Evolutionary conservation across 352 stramenopile species (phyloP), one percentile per base, ranked within the genome.

Genomic region (Globisporangium barbulae): DNA sequence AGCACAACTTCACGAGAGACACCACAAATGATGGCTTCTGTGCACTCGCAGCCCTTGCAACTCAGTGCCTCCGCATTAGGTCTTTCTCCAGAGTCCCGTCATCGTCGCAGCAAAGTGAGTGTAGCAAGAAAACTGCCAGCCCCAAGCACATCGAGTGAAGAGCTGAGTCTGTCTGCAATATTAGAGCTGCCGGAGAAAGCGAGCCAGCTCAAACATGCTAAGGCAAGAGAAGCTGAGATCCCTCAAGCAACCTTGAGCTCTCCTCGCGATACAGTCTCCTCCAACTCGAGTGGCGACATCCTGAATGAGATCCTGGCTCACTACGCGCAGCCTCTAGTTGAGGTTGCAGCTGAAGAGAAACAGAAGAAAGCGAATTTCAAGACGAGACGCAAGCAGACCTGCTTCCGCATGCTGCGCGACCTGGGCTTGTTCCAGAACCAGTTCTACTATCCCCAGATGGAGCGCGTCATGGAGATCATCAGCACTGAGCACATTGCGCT

Each of bases 341-440:
- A 57, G 13, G 19, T 55, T 13, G 48, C 41, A 17, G 50, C 30
- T 35, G 31, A 58, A 61, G 21, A 15, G 2, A 22, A 47, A 33
- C 17, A 19, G 4, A 59, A 19, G 22, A 45, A 31, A 53, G n/a
- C n/a, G 21, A 35, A 58, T 60, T 30, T 39, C 44, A 55, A 37
- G 15, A 45, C 58, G 21, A 45, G 44, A 35, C 60, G 55, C 41
- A 55, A 59, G 9, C 59, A 44, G 10, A 58, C 37, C 28, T 83
- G 61, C 61, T 89, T 76, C 64, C 56, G 54, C 31, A 72, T 89
- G 65, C 53, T 77, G 49, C 74, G 79, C 2, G 82, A 87, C 61
- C 70, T 91, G 37, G 67, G 65, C 15, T 44, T 91, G 25, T 76
- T 91, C 52, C 67, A 75, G 53, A 88, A 87, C 48, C 74, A 76